These are phyloP conservation scores for Alternaria arborescens DNA, from an alignment of 2,329 filamentous ascomycete species.

Conservation along the genomic window DNA sequence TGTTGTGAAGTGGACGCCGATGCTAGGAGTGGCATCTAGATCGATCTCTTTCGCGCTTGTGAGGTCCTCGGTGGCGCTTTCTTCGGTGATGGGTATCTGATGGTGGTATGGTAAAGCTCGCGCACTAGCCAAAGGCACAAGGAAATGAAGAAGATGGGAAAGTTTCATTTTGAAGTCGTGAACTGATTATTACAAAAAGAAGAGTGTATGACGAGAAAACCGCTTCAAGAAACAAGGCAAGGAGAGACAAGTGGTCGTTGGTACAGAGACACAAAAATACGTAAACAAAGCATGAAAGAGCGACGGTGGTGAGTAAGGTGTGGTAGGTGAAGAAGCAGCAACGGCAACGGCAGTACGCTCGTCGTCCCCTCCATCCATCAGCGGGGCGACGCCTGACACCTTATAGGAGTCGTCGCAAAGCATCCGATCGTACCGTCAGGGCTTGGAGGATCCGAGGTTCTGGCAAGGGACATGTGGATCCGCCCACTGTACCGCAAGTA, in stretches of 20 bases:
- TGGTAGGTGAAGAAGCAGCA: neutral
- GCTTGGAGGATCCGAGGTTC: conserved; percentile 3
- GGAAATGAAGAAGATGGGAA: conserved; percentile 6
- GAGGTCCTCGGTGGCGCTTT: neutral
- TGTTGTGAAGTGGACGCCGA: conserved; percentile 41
- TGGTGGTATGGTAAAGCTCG: conserved; percentile 9
- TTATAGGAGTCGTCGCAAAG: conserved; percentile 7
- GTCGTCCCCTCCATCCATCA: neutral
- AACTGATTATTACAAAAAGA: conserved; percentile 2
- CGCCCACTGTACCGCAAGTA: neutral
- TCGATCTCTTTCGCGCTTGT: neutral
- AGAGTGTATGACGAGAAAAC: neutral
- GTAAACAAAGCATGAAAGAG: neutral
- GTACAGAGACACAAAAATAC: neutral
- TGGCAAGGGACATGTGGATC: conserved; percentile 1
- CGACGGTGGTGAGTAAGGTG: conserved; percentile 2
- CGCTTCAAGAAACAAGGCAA: neutral
- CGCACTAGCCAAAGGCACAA: conserved; percentile 22
- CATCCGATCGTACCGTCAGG: conserved; percentile 3
- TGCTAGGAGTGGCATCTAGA: conserved; percentile 17
- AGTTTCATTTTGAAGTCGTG: conserved; percentile 16
- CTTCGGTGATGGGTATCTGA: conserved; percentile 13
- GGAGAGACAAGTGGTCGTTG: conserved; percentile 1
- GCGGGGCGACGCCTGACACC: conserved; percentile 2
- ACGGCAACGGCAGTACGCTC: conserved; percentile 3